These are phyloP conservation scores for Gymnopus androsaceus DNA, from an alignment of 1,284 basidiomycete species.

Conservation along the genomic window DNA sequence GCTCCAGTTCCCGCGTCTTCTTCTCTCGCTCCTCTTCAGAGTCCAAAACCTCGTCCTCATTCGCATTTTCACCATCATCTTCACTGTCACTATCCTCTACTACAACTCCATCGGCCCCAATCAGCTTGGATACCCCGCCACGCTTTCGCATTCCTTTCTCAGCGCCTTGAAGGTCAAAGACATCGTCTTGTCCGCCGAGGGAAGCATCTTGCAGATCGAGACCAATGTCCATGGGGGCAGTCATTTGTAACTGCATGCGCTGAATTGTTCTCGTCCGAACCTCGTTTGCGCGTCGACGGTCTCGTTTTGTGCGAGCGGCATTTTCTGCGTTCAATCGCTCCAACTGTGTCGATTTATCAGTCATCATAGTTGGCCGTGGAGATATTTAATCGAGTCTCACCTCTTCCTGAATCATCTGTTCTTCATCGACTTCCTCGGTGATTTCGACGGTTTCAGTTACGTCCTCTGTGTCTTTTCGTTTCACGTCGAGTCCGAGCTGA, in stretches of 20 bases:
- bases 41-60: conserved; percentile 54
- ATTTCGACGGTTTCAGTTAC: conserved; percentile 78
- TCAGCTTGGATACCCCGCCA: conserved; percentile 45
- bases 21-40: conserved; percentile 73
- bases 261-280: conserved; percentile 86
- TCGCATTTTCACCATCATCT: conserved; percentile 42
- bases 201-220: conserved; percentile 81
- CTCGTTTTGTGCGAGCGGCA: conserved; percentile 74
- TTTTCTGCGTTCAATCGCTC: conserved; percentile 84
- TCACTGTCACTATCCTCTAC: conserved; percentile 48
- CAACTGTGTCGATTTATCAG: conserved; percentile 51
- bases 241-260: conserved; percentile 98
- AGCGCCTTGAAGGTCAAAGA: conserved; percentile 80
- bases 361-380: neutral
- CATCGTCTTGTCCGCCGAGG: conserved; percentile 77
- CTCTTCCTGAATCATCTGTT: conserved; percentile 86
- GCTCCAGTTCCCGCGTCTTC: conserved; percentile 73
- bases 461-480: conserved; percentile 71
- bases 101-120: conserved; percentile 53
- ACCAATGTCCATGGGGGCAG: conserved; percentile 93
- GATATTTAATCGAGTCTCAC: conserved; percentile 41
- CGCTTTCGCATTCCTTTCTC: conserved; percentile 51
- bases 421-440: conserved; percentile 79
- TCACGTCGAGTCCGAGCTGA: conserved; percentile 82
- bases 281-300: conserved; percentile 89